Percentiles rank a stretch among this genome's conserved stretches.
phyloP scores from a whole-genome alignment of 257 asterid species.

The Anisodus acutangulus region DNA sequence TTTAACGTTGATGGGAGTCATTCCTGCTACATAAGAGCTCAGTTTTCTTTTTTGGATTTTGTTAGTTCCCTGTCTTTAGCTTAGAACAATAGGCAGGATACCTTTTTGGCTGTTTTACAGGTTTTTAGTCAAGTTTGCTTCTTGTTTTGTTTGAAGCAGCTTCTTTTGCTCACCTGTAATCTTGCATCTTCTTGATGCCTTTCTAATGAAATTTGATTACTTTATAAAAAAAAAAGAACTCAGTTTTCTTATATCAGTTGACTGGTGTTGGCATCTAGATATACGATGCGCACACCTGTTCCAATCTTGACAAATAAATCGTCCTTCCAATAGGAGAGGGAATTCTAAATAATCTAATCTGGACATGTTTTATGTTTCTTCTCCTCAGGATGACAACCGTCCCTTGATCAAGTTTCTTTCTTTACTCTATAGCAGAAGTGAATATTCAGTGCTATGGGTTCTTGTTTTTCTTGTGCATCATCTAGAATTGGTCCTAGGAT shows the following conservation, averaged over 20 bases:
- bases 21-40: neutral
- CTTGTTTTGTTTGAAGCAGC: too few species aligned
- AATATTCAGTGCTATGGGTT: conserved; percentile 20
- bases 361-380: neutral
- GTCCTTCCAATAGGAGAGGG: neutral
- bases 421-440: conserved; percentile 6
- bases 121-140: too few species aligned
- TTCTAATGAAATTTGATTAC: too few species aligned
- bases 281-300: neutral
- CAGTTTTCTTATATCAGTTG: conserved; percentile 5
- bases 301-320: neutral
- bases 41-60: too few species aligned
- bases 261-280: neutral
- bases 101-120: too few species aligned
- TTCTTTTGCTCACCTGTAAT: too few species aligned
- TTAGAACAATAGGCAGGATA: too few species aligned
- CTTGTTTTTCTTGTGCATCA: neutral
- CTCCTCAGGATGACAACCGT: neutral
- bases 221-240: neutral
- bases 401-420: conserved; percentile 17
- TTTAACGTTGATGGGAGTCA: neutral
- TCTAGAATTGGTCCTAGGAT: neutral
- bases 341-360: neutral
- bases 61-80: too few species aligned
- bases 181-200: too few species aligned